Evolutionary conservation across 352 stramenopile species (phyloP).

Genomic region (Elongisporangium senticosum): DNA sequence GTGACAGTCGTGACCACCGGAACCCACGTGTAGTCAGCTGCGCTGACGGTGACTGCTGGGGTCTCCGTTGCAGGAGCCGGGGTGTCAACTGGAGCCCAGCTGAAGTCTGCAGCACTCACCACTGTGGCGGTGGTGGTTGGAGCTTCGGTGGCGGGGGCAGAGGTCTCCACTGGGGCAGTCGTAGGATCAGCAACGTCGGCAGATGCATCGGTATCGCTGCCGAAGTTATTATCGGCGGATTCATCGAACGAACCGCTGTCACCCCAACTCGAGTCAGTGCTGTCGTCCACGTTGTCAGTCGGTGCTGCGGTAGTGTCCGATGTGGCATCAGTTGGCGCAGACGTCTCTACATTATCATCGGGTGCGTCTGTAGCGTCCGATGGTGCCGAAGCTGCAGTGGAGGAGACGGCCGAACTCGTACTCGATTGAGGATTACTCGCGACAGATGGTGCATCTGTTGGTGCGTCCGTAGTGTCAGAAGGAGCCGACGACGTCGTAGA

Average conservation of each 20-base stretch:
- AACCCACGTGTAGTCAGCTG: not conserved
- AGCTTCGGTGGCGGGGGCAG: not conserved
- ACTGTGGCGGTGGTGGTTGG: not conserved
- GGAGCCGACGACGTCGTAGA: constrained; percentile 1
- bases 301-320: constrained; percentile 9
- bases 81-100: constrained; percentile 1
- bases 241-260: not conserved
- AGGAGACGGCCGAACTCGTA: constrained; percentile 1
- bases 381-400: not conserved
- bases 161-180: not conserved
- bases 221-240: not conserved
- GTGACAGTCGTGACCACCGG: constrained; percentile 2
- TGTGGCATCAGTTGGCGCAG: not conserved
- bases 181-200: not conserved
- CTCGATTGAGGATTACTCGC: constrained; percentile 2
- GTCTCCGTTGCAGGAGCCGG: constrained; percentile 1
- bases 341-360: not conserved
- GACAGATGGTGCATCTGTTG: constrained; percentile 3
- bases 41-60: not conserved
- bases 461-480: not conserved
- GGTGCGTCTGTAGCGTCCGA: not conserved
- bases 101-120: not conserved
- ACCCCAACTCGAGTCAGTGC: constrained; percentile 8
- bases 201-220: not conserved
- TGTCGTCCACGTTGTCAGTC: constrained; percentile 15